Percentiles rank a stretch among this genome's conserved stretches.
Evolutionary conservation across 495 filamentous ascomycete species (phyloP).

Genomic region (Letharia columbiana): DNA sequence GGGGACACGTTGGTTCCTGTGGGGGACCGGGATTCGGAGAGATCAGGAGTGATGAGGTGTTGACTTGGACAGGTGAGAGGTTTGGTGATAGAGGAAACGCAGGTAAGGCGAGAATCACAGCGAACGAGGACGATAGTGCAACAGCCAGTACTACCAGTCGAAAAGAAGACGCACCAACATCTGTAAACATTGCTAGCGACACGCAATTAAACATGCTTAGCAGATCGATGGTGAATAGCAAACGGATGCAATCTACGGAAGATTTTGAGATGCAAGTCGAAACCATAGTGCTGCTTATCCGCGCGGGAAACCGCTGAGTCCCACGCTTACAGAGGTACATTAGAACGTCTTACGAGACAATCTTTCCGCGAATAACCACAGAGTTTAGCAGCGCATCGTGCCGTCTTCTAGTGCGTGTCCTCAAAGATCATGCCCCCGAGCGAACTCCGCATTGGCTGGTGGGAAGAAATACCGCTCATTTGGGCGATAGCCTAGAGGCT

Average conservation of each 20-base stretch:
- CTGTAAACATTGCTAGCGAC: background rate
- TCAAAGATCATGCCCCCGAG: background rate
- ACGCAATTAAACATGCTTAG: background rate
- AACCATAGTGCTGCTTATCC: background rate
- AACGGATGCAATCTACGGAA: background rate
- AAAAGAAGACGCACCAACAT: background rate
- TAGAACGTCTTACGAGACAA: background rate
- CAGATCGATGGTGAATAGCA: background rate
- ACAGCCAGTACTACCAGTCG: background rate
- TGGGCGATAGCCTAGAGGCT: background rate
- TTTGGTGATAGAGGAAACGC: background rate
- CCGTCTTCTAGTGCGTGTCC: too few relatives aligned
- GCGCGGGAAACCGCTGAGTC: background rate
- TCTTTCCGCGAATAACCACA: background rate
- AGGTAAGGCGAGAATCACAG: background rate
- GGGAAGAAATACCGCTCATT: background rate
- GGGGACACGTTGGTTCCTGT: background rate
- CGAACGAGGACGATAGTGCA: background rate
- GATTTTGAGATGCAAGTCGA: background rate
- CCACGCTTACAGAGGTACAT: background rate
- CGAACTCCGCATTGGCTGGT: background rate
- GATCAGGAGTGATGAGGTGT: background rate
- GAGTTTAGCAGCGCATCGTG: too few relatives aligned
- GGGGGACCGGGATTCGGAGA: background rate
- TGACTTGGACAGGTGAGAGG: background rate